A percentile compares a stretch with the other conserved stretches of the same genome.
These are phyloP conservation scores for Sisymbrium irio DNA, from an alignment of 345 rosid genomes.

Conservation along the genomic window DNA sequence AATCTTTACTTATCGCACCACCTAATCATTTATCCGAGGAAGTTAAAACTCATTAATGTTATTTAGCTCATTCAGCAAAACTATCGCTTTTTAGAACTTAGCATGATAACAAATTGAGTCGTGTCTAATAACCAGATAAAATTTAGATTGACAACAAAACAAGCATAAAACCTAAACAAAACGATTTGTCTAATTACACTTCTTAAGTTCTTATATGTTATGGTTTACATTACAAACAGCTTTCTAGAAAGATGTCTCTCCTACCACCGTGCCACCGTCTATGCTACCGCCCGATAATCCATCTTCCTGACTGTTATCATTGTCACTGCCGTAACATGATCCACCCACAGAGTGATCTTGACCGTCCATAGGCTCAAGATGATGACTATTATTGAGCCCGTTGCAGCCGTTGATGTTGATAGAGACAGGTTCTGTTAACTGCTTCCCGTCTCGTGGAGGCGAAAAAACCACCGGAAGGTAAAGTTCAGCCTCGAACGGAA, in stretches of 20 bases:
- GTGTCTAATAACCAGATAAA: neutral
- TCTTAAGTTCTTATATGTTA: neutral
- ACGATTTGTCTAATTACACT: constrained; percentile 20
- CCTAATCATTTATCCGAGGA: neutral
- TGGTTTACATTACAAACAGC: constrained; percentile 10
- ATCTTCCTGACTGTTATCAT: constrained; percentile 25
- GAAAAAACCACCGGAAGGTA: constrained; percentile 85
- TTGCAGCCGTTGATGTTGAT: constrained; percentile 35
- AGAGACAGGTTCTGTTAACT: constrained; percentile 61
- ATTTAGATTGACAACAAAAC: neutral
- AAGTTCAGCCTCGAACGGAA: constrained; percentile 80
- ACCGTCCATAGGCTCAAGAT: constrained; percentile 20
- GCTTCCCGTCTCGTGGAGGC: constrained; percentile 86
- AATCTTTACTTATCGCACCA: neutral
- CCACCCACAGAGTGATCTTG: constrained; percentile 11
- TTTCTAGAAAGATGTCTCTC: constrained; percentile 19
- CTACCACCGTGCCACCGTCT: constrained; percentile 19
- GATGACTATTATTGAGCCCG: neutral
- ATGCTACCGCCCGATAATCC: constrained; percentile 15
- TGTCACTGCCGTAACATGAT: constrained; percentile 29
- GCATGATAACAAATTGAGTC: neutral
- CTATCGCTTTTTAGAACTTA: neutral
- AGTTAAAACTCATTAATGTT: neutral
- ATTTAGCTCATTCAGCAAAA: neutral
- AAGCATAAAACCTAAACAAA: neutral